A percentile compares a stretch with the other conserved stretches of the same genome.
phyloP scores from a whole-genome alignment of 176 grass and related monocot species.

The Oryza brachyantha region DNA sequence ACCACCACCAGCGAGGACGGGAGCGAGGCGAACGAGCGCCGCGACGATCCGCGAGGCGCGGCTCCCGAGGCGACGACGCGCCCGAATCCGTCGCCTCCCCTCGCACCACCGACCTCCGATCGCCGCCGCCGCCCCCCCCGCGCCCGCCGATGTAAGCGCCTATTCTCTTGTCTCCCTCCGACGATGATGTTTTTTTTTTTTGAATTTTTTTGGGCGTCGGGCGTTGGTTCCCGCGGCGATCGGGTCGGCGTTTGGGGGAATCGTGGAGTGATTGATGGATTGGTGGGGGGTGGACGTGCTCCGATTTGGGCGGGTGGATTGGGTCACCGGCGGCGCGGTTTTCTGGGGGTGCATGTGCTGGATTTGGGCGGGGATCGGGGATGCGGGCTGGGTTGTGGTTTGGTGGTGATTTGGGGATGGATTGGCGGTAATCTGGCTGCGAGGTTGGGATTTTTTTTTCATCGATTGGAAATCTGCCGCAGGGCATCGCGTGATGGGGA shows the following conservation, averaged over 20 bases:
- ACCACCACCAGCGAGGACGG: slow-evolving; percentile 14
- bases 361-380: slow-evolving; percentile 24
- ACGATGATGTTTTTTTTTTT: too few species aligned
- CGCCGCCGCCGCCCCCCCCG: too few species aligned
- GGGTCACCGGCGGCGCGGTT: neutral
- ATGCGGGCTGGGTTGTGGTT: neutral
- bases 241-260: neutral
- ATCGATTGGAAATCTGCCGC: slow-evolving; percentile 21
- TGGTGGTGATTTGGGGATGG: slow-evolving; percentile 20
- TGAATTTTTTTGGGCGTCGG: slow-evolving; percentile 4
- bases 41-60: slow-evolving; percentile 18
- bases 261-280: neutral
- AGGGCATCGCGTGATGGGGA: slow-evolving; percentile 46
- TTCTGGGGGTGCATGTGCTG: neutral
- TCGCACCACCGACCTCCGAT: neutral
- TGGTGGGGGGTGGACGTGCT: neutral
- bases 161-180: slow-evolving; percentile 5
- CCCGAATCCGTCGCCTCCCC: slow-evolving; percentile 19
- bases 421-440: slow-evolving; percentile 30
- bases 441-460: slow-evolving; percentile 30
- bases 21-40: slow-evolving; percentile 18
- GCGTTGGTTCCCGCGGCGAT: slow-evolving; percentile 17
- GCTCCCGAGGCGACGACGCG: slow-evolving; percentile 34
- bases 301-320: slow-evolving; percentile 10
- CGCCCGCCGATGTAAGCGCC: slow-evolving; percentile 54